Evolutionary conservation across 805 yeast species (phyloP).

Genomic region (Candida succiphila): DNA sequence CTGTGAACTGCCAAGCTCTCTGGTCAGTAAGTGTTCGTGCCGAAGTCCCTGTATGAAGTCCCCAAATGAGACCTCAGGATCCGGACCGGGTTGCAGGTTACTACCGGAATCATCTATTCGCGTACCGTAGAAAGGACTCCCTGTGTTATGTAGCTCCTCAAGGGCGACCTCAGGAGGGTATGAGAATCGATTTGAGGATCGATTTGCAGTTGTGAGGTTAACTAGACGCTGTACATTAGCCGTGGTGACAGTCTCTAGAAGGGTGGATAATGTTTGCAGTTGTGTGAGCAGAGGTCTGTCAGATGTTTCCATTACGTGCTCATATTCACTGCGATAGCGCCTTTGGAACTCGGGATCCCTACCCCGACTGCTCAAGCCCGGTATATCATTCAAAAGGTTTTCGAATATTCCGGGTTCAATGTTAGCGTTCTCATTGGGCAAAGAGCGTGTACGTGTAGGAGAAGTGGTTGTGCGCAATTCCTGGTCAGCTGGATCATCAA

Average conservation of each 20-base stretch:
- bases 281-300: constrained; percentile 11
- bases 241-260: constrained; percentile 18
- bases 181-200: not conserved
- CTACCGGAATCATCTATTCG: constrained; percentile 1
- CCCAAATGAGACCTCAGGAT: constrained; percentile 28
- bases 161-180: not conserved
- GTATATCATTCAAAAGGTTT: too few species aligned
- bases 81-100: not conserved
- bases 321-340: constrained; percentile 1
- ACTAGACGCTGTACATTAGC: constrained; percentile 15
- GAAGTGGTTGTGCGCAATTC: too few species aligned
- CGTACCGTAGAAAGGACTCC: constrained; percentile 1
- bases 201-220: not conserved
- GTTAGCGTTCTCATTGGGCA: too few species aligned
- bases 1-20: constrained; percentile 23
- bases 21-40: constrained; percentile 13
- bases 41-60: constrained; percentile 28
- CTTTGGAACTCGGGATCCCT: not conserved
- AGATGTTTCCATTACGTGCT: constrained; percentile 1
- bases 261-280: constrained; percentile 15
- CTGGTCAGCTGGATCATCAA: too few species aligned
- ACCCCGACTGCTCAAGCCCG: too few species aligned
- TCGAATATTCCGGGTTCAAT: too few species aligned
- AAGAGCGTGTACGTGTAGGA: too few species aligned
- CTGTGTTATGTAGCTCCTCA: not conserved